These are phyloP conservation scores for Hericium coralloides DNA, from an alignment of 768 basidiomycete species.

Conservation along the genomic window DNA sequence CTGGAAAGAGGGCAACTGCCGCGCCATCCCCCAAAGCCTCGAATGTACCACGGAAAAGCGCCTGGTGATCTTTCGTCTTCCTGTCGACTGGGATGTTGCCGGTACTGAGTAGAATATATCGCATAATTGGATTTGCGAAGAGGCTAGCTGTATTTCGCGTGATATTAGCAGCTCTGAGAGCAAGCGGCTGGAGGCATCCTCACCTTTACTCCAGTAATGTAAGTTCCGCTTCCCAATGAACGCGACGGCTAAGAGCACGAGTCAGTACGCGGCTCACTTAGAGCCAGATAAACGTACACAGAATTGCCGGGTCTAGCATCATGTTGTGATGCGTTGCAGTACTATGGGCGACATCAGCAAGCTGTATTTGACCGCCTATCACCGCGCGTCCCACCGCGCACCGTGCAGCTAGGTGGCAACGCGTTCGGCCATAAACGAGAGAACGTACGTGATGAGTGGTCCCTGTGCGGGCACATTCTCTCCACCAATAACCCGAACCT, in stretches of 20 bases:
- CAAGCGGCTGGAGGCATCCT: constrained; percentile 7
- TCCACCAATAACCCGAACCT: constrained; percentile 76
- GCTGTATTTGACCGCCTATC: no score
- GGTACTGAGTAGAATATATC: constrained; percentile 71
- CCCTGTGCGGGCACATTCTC: constrained; percentile 85
- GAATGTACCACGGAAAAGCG: constrained; percentile 83
- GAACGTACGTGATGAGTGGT: constrained; percentile 85
- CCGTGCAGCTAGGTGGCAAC: not conserved
- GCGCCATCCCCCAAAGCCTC: constrained; percentile 73
- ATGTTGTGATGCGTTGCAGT: constrained; percentile 90
- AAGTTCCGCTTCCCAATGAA: constrained; percentile 78
- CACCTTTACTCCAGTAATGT: constrained; percentile 94
- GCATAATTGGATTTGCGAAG: constrained; percentile 69
- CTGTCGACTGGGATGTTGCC: constrained; percentile 99
- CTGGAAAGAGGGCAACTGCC: constrained; percentile 89
- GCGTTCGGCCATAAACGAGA: not conserved
- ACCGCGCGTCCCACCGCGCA: no score
- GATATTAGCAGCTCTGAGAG: constrained; percentile 4
- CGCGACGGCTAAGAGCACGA: constrained; percentile 47
- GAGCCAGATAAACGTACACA: constrained; percentile 39
- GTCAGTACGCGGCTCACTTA: constrained; percentile 8
- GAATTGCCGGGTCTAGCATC: constrained; percentile 81
- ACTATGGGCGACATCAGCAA: constrained; percentile 28
- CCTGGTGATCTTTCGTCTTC: constrained; percentile 85
- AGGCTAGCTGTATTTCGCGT: constrained; percentile 40